Percentiles rank a stretch among this genome's conserved stretches.
phyloP scores from a whole-genome alignment of 345 rosid genomes.

The Pistacia vera region DNA sequence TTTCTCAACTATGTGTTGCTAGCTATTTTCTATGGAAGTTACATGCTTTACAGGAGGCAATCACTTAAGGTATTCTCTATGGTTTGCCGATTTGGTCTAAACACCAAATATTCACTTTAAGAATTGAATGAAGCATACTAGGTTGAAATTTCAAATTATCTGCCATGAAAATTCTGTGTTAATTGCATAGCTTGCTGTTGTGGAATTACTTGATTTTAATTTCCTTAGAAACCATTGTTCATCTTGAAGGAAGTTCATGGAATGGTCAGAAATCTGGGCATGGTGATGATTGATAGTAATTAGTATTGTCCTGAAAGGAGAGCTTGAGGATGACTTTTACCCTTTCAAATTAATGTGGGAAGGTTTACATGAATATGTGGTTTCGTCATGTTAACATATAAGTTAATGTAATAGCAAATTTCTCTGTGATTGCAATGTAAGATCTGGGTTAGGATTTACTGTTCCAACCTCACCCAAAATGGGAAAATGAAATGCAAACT shows the following conservation, averaged over 20 bases:
- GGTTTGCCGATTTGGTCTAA: neutral
- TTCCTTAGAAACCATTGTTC: neutral
- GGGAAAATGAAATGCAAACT: neutral
- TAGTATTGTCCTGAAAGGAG: conserved; percentile 3
- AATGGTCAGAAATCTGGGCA: neutral
- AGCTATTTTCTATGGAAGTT: conserved; percentile 43
- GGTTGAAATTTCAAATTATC: neutral
- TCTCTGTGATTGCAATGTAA: neutral
- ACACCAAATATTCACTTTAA: neutral
- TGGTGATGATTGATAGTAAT: neutral
- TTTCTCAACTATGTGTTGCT: conserved; percentile 48
- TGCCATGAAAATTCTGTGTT: neutral
- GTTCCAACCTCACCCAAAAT: neutral
- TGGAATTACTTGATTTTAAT: neutral
- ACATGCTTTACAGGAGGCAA: conserved; percentile 36
- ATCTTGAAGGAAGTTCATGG: neutral
- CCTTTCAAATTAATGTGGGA: neutral
- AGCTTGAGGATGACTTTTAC: neutral
- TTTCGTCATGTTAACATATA: neutral
- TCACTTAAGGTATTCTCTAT: conserved; percentile 37
- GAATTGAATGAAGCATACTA: neutral
- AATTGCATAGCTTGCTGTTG: neutral
- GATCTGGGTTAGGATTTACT: neutral
- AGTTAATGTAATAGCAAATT: neutral
- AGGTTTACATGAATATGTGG: neutral